Evolutionary conservation across 176 grass and related monocot genomes (phyloP), one percentile per base, ranked within the genome.

Genomic region (Pontederia crassipes): DNA sequence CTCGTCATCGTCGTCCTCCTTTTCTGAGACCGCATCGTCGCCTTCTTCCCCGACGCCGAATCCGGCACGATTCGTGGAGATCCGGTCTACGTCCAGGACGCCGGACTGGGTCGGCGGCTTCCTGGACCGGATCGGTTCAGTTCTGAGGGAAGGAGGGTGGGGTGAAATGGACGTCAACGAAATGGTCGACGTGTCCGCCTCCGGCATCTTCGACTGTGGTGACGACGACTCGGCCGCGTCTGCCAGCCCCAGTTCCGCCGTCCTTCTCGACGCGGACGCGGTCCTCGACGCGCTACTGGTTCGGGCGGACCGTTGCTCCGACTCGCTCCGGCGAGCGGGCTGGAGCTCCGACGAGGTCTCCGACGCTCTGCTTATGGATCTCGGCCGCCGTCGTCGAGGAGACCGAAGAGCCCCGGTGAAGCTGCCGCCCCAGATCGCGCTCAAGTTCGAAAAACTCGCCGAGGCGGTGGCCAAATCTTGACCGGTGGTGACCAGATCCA

Each of bases 331-430:
- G 46, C 72, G 81, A 8, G 87, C 92, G 1, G 92, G 92, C 12
- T 97, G 92, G 92, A 97, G 66, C 62, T 82, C 87, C 4, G 80
- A 97, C 57, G 92, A 97, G 28, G 81, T 97, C 58, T 87, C 92
- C 4, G 87, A 97, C 49, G 92, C 87, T 4, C 73, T 97, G 59
- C 29, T 28, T 12, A 12, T 61, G 5, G 84, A 78, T 20, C 80
- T 82, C 9, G 76, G 76, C 16, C 15, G 77, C 46, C 75, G 67
- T 17, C 74, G 82, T 5, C 57, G 62, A 12, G 80, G 68, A 52
- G 71, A 75, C 8, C 35, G 52, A 6, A 62, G 81, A 16, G 2
- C n/a, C 8, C 17, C 73, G 35, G 76, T 97, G 73, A 78, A 50
- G 3, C 29, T 97, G 35, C 87, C 92, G 8, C 87, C 83, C 4